Percentiles rank a stretch among this genome's conserved stretches.
Conservation (phyloP, 331 rosid species). For the Stylosanthes scabra region DNA sequence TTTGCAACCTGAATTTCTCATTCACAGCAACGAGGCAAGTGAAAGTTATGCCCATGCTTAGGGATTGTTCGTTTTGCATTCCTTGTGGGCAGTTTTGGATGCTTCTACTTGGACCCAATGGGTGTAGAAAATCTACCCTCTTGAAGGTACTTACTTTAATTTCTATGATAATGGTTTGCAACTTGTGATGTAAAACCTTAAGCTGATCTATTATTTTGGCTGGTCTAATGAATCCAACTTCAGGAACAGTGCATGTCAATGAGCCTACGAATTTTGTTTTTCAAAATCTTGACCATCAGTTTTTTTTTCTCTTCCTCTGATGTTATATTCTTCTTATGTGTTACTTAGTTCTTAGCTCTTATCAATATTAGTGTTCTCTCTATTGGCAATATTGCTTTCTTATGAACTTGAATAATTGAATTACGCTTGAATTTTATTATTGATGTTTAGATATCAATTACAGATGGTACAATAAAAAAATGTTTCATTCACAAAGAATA, state of each 20-base stretch:
- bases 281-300: slow-evolving; percentile 90
- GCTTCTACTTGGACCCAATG: slow-evolving; percentile 94
- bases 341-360: slow-evolving; percentile 17
- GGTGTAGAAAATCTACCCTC: slow-evolving; percentile 89
- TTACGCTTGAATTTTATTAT: slow-evolving; percentile 28
- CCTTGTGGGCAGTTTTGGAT: slow-evolving; percentile 92
- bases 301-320: slow-evolving; percentile 15
- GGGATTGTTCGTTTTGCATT: slow-evolving; percentile 74
- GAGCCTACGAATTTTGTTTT: slow-evolving; percentile 79
- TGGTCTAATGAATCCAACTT: slow-evolving; percentile 74
- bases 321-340: background rate
- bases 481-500: background rate
- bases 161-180: background rate
- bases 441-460: slow-evolving; percentile 10
- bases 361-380: slow-evolving; percentile 3
- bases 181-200: slow-evolving; percentile 4
- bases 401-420: slow-evolving; percentile 10
- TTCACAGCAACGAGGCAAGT: slow-evolving; percentile 53
- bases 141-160: slow-evolving; percentile 58
- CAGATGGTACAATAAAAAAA: background rate
- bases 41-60: slow-evolving; percentile 58
- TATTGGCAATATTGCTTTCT: slow-evolving; percentile 11
- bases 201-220: slow-evolving; percentile 60
- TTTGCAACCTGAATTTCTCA: slow-evolving; percentile 63
- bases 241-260: slow-evolving; percentile 60